Conservation (phyloP, 1,284 basidiomycete genomes). For the Pterulicium gracile region DNA sequence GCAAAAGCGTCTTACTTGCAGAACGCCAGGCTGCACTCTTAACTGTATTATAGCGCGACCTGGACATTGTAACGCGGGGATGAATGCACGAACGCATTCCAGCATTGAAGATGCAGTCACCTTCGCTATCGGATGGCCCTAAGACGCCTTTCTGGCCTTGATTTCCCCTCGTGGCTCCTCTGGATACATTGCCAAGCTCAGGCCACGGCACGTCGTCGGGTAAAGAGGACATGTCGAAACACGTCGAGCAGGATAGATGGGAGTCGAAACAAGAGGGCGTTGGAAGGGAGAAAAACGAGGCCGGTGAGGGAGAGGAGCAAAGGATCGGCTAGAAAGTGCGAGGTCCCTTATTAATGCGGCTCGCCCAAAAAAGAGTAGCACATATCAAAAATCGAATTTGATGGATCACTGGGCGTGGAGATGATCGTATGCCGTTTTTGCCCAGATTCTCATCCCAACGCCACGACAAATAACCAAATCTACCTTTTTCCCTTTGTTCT, state of each 20-base stretch:
- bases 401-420: neutral
- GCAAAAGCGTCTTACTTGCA: constrained; percentile 16
- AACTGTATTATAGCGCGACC: constrained; percentile 16
- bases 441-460: neutral
- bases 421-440: neutral
- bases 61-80: neutral
- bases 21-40: constrained; percentile 68
- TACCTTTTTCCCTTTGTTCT: neutral
- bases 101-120: constrained; percentile 56
- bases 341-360: neutral
- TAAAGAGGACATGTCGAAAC: constrained; percentile 35
- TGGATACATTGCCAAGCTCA: constrained; percentile 70
- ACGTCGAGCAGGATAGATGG: constrained; percentile 16
- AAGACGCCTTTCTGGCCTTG: constrained; percentile 73
- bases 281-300: constrained; percentile 10
- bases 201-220: constrained; percentile 73
- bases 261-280: constrained; percentile 11
- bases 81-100: neutral
- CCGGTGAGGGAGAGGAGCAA: constrained; percentile 4
- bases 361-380: neutral
- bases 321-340: constrained; percentile 18
- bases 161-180: constrained; percentile 72
- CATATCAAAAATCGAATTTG: neutral
- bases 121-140: constrained; percentile 55
- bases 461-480: neutral